Base-by-base conservation (phyloP, 2,329 filamentous ascomycete species). In the Falciphora oryzae region DNA sequence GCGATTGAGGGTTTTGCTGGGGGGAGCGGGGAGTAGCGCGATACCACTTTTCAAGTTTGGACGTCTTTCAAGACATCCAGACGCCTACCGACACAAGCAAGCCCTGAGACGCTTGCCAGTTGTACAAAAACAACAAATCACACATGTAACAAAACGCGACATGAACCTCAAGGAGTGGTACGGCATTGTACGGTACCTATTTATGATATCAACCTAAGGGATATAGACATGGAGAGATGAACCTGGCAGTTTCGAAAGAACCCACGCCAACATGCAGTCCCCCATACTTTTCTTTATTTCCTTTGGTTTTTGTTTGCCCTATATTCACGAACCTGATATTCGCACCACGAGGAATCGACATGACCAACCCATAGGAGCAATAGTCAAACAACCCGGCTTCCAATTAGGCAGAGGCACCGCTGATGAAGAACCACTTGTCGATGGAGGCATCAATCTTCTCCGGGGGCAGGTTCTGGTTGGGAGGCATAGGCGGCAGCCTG, bases 351-450 rank as follows among this genome's bases (percentile, higher is more conserved):
- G 18, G 3, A 53, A 22, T n/a, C 44, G 44, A n/a, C 44, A 8
- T 53, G 44, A n/a, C 10, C 44, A 53, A n/a, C 44, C 7, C 44
- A 4, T n/a, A 2, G 18, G 44, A 53, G 5, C 2, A n/a, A n/a
- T 11, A 4, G 56, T 28, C 31, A 31, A 31, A 53, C 63, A 35
- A n/a, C 7, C 22, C 44, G 44, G 10, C 18, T 6, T n/a, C 22
- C 56, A 69, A 65, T 70, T 91, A 94, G 73, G 89, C 84, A 72
- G 93, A 92, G 76, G 95, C 95, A 80, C 95, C 95, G 78, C 93
- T 97, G 81, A 99, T 99, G 88, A 98, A 99, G 90, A 99, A 99
- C 95, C 95, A 99, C 89, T 99, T 99, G 88, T 99, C 95, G 76
- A 98, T 97, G 80, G 89, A 96, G 77, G 88, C 86, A 77, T 99